Evolutionary conservation across 192 early-diverging fungal species (phyloP).

Genomic region (Backusella psychrophila): DNA sequence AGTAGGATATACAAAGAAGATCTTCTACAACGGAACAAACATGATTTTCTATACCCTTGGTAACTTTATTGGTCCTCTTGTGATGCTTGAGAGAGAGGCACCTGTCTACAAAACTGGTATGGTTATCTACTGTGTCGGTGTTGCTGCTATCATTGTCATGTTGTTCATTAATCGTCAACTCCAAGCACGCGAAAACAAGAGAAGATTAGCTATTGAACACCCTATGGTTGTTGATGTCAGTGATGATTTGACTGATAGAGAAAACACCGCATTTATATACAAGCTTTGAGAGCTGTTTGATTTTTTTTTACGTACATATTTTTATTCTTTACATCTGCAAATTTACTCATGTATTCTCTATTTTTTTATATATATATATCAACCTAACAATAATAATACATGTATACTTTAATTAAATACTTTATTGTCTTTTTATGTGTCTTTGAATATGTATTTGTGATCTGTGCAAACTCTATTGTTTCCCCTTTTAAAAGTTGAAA

Average conservation of each 20-base stretch:
- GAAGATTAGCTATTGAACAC: background rate
- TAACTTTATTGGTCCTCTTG: constrained; percentile 21
- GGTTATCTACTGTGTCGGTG: constrained; percentile 1
- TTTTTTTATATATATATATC: background rate
- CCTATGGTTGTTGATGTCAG: background rate
- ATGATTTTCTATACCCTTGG: constrained; percentile 18
- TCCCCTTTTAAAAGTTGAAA: too few species aligned
- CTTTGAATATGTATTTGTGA: too few species aligned
- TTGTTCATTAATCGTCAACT: constrained; percentile 5
- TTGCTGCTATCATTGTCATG: constrained; percentile 3
- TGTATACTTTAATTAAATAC: background rate
- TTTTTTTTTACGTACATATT: background rate
- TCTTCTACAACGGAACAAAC: constrained; percentile 4
- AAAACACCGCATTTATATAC: constrained; percentile 20
- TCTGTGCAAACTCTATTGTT: too few species aligned
- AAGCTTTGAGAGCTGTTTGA: background rate
- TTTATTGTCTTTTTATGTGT: too few species aligned
- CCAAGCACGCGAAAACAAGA: constrained; percentile 9
- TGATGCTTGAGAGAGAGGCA: constrained; percentile 14
- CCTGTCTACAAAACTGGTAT: constrained; percentile 22
- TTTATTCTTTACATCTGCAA: background rate
- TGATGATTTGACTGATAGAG: constrained; percentile 23
- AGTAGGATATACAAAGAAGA: constrained; percentile 24
- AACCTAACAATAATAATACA: background rate
- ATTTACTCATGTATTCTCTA: background rate